phyloP scores from a whole-genome alignment of 192 early-diverging fungal genomes.

The Spinellus fusiger region DNA sequence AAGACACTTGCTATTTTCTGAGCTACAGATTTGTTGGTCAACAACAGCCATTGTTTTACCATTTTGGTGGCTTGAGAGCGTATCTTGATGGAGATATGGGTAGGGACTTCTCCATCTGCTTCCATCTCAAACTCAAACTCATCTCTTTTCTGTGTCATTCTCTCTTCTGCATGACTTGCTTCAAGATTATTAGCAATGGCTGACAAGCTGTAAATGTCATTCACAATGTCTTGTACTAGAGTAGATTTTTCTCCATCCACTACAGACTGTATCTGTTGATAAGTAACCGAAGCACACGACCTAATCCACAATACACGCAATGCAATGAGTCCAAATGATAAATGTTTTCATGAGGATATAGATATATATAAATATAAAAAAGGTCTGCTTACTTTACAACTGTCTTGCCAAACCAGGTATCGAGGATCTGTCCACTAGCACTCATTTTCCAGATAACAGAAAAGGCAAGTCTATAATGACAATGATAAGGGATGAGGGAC shows the following conservation, averaged over 20 bases:
- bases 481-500: not conserved
- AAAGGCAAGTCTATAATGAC: constrained; percentile 60
- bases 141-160: constrained; percentile 5
- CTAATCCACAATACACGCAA: not conserved
- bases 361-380: not conserved
- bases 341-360: not conserved
- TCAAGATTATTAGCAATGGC: constrained; percentile 29
- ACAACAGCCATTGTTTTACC: constrained; percentile 94
- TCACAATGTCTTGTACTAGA: constrained; percentile 24
- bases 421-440: constrained; percentile 69
- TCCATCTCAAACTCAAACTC: constrained; percentile 9
- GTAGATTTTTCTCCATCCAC: constrained; percentile 9
- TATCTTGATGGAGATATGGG: constrained; percentile 2
- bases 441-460: constrained; percentile 96
- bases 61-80: too few species aligned
- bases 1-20: constrained; percentile 81
- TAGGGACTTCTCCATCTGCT: not conserved
- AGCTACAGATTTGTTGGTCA: constrained; percentile 94
- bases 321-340: not conserved
- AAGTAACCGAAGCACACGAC: constrained; percentile 64
- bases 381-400: constrained; percentile 64
- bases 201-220: constrained; percentile 64
- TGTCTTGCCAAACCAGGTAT: constrained; percentile 74
- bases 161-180: not conserved
- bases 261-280: constrained; percentile 30